A percentile compares a stretch with the other conserved stretches of the same genome.
Conservation (phyloP, 2,329 filamentous ascomycete species). For the Arthrobotrys entomopaga region DNA sequence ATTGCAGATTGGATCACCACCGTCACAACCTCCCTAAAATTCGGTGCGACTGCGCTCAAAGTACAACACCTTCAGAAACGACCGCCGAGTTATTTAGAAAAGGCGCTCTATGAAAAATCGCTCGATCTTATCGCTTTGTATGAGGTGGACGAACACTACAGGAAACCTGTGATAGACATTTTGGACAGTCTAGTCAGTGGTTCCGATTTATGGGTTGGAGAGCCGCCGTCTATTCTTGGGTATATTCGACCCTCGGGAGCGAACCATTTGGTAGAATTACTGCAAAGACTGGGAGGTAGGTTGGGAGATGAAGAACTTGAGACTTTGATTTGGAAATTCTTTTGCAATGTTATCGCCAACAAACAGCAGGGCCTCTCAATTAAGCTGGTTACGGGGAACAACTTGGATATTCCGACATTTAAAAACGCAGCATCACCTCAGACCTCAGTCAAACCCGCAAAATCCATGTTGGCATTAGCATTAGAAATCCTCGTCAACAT, state of each 20-base stretch:
- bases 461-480: conserved; percentile 79
- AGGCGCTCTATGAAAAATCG: conserved; percentile 81
- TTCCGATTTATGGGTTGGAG: conserved; percentile 69
- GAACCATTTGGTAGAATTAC: conserved; percentile 81
- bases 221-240: conserved; percentile 92
- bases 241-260: conserved; percentile 85
- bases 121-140: conserved; percentile 81
- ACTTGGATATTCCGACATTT: conserved; percentile 52
- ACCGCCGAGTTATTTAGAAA: conserved; percentile 69
- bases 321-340: conserved; percentile 81
- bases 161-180: conserved; percentile 73
- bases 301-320: conserved; percentile 74
- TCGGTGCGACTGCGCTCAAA: conserved; percentile 73
- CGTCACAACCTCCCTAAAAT: conserved; percentile 71
- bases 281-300: conserved; percentile 81
- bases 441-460: conserved; percentile 61
- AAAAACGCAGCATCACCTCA: conserved; percentile 62
- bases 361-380: conserved; percentile 97
- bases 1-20: conserved; percentile 70
- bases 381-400: conserved; percentile 84
- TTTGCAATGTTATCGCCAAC: conserved; percentile 85
- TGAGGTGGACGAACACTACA: conserved; percentile 74
- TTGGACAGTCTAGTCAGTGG: conserved; percentile 76
- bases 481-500: conserved; percentile 76
- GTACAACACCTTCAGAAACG: conserved; percentile 60